A percentile compares a stretch with the other conserved stretches of the same genome.
These are phyloP conservation scores for Aphanoascus verrucosus DNA, from an alignment of 2,329 filamentous ascomycete genomes.

Conservation along the genomic window DNA sequence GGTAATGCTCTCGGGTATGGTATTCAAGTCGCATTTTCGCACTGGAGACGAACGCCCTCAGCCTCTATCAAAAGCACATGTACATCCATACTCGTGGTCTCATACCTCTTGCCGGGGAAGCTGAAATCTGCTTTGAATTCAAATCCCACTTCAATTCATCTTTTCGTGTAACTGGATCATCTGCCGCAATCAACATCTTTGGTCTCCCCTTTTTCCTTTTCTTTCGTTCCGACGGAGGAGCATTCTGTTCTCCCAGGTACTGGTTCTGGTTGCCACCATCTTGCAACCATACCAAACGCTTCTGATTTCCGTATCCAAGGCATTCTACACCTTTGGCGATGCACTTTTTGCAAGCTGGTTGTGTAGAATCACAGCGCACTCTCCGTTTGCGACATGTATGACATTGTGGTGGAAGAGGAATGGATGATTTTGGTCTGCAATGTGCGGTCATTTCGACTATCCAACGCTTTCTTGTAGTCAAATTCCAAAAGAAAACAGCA, in stretches of 20 bases:
- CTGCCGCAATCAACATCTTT: slow-evolving; percentile 12
- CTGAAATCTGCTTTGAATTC: background rate
- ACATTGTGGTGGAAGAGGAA: slow-evolving; percentile 10
- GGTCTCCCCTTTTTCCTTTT: slow-evolving; percentile 15
- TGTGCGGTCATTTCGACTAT: background rate
- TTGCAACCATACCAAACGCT: slow-evolving; percentile 41
- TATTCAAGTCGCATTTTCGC: background rate
- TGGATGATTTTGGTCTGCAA: background rate
- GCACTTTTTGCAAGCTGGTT: slow-evolving; percentile 17
- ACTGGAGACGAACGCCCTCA: background rate
- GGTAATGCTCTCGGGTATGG: background rate
- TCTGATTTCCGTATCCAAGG: slow-evolving; percentile 29
- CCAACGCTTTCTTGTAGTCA: background rate
- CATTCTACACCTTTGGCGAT: slow-evolving; percentile 14
- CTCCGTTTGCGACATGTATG: slow-evolving; percentile 17
- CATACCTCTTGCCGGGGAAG: background rate
- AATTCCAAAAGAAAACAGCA: too few relatives aligned
- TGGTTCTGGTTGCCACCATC: slow-evolving; percentile 10
- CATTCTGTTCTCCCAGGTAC: slow-evolving; percentile 11
- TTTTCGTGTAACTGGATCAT: background rate
- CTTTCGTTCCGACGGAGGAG: slow-evolving; percentile 1
- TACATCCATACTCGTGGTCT: background rate
- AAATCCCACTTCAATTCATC: background rate
- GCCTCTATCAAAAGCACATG: background rate
- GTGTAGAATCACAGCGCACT: slow-evolving; percentile 16